phyloP scores from a whole-genome alignment of 169 alveolate genomes.

The Perkinsus olseni region DNA sequence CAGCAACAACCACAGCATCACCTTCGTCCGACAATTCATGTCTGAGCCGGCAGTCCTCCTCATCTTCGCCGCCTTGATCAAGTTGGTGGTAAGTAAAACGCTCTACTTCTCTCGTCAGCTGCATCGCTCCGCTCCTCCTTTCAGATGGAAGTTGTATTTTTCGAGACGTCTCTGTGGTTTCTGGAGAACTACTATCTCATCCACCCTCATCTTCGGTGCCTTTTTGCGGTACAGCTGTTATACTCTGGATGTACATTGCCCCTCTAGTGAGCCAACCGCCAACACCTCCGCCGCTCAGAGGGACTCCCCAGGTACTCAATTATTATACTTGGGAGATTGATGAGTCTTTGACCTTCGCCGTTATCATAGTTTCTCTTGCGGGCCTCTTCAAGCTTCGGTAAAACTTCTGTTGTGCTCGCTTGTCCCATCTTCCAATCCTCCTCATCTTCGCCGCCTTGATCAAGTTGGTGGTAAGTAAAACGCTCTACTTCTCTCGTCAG shows the following conservation, averaged over 20 bases:
- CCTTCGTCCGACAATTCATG: background rate
- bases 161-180: background rate
- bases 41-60: background rate
- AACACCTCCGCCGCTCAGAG: background rate
- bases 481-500: too few relatives aligned
- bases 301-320: background rate
- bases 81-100: background rate
- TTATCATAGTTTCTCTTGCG: background rate
- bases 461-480: background rate
- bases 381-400: background rate
- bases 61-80: background rate
- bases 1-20: background rate
- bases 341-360: background rate
- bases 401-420: too few relatives aligned
- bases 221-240: background rate
- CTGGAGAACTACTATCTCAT: background rate
- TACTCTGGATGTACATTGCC: background rate
- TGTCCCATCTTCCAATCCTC: background rate
- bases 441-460: background rate
- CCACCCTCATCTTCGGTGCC: background rate
- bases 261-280: background rate
- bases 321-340: background rate
- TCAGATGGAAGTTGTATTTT: background rate
- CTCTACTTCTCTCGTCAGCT: too few relatives aligned
- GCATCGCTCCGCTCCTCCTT: background rate